These are phyloP conservation scores for Stenogyne calaminthoides DNA, from an alignment of 305 asterid genomes.

Conservation along the genomic window DNA sequence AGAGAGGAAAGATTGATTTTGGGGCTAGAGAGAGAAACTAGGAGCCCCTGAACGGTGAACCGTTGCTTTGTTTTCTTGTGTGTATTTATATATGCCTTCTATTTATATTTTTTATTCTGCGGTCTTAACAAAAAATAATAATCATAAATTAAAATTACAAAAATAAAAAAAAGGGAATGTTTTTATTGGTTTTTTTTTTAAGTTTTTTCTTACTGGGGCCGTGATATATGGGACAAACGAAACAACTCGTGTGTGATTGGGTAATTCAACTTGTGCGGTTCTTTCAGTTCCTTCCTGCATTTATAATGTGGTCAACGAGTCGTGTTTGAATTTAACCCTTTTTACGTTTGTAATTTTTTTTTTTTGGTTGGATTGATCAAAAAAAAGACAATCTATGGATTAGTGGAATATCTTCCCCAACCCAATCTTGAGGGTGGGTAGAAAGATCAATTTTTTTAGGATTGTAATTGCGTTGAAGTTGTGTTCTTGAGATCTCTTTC, in stretches of 20 bases:
- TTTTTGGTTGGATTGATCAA: too few species aligned
- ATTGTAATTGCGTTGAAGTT: too few species aligned
- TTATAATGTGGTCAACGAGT: conserved; percentile 22
- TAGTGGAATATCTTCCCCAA: too few species aligned
- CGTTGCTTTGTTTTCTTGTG: conserved; percentile 49
- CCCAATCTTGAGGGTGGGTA: too few species aligned
- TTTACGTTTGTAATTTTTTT: conserved; percentile 1
- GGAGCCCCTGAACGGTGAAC: conserved; percentile 43
- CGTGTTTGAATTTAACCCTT: conserved; percentile 5
- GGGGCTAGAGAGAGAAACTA: conserved; percentile 34
- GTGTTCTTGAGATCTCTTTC: too few species aligned
- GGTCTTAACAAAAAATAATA: conserved; percentile 9
- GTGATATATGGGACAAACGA: conserved; percentile 30
- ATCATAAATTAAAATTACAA: too few species aligned
- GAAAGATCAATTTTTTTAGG: too few species aligned
- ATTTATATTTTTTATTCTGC: background rate
- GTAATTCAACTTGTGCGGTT: background rate
- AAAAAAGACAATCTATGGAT: too few species aligned
- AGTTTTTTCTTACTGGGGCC: conserved; percentile 15
- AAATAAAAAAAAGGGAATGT: background rate
- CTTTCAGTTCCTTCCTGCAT: background rate
- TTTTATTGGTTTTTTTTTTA: background rate
- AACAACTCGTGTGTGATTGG: conserved; percentile 30
- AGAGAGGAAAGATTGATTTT: conserved; percentile 7
- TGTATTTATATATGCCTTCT: conserved; percentile 13